phyloP scores from a whole-genome alignment of 495 filamentous ascomycete species.

The Xylaria scruposa region DNA sequence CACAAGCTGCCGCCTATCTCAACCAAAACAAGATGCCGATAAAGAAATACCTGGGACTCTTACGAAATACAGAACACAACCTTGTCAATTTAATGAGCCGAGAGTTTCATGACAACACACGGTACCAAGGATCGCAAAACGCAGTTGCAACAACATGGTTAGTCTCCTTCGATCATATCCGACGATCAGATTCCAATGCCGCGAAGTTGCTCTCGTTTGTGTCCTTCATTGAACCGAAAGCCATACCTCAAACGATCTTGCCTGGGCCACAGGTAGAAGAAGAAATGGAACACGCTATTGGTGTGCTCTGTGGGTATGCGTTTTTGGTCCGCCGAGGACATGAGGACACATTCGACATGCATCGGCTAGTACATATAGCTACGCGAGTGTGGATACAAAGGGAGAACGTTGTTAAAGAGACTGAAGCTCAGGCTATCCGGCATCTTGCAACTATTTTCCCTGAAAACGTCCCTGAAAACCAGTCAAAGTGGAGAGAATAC shows the following conservation, averaged over 20 bases:
- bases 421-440: slow-evolving; percentile 28
- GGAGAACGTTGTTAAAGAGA: slow-evolving; percentile 19
- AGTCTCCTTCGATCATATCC: slow-evolving; percentile 59
- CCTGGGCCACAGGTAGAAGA: slow-evolving; percentile 31
- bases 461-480: slow-evolving; percentile 24
- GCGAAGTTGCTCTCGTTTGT: slow-evolving; percentile 52
- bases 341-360: slow-evolving; percentile 43
- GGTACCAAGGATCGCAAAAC: slow-evolving; percentile 54
- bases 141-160: slow-evolving; percentile 63
- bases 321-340: slow-evolving; percentile 43
- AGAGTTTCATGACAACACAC: slow-evolving; percentile 56
- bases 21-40: slow-evolving; percentile 50
- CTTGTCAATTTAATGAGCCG: slow-evolving; percentile 51
- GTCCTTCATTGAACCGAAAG: slow-evolving; percentile 48
- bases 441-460: slow-evolving; percentile 34
- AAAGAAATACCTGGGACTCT: slow-evolving; percentile 51
- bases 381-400: slow-evolving; percentile 45
- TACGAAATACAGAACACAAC: slow-evolving; percentile 50
- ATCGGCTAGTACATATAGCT: slow-evolving; percentile 56
- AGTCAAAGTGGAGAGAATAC: slow-evolving; percentile 35
- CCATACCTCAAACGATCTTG: slow-evolving; percentile 44
- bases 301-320: slow-evolving; percentile 41
- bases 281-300: slow-evolving; percentile 40
- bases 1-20: slow-evolving; percentile 54
- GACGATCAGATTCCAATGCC: slow-evolving; percentile 36